Evolutionary conservation across 2,329 filamentous ascomycete species (phyloP), one percentile per base, ranked within the genome.

Genomic region (Chaetomium globosum): DNA sequence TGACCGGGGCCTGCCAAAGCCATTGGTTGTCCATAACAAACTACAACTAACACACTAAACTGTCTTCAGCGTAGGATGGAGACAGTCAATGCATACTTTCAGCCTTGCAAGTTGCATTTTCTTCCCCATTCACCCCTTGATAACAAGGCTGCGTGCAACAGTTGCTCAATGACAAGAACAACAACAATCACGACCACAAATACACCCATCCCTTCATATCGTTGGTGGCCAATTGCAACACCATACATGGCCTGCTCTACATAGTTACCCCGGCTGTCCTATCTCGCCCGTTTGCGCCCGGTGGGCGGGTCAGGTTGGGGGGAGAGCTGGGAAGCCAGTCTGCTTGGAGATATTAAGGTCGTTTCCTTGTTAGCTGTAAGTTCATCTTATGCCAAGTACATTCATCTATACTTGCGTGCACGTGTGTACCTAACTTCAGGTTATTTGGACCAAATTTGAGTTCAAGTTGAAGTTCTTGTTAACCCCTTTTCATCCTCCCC

Each of bases 1-100:
- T 3, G 54, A 46, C 43, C 52, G 30, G 57, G 31, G 6, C 52
- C 1, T 3, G 6, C 2, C 1, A 21, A 31, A n/a, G 6, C 9
- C 9, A 1, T 8, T 2, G 3, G 19, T 64, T 54, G 73, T 74
- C 56, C 5, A 59, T 31, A n/a, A 3, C 56, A 71, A 74, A 62
- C 73, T 63, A 36, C 5, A 5, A 2, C 54, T 65, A 70, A 73
- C 71, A 59, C 57, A 2, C 54, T 65, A 70, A 73, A 70, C 58
- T 55, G 43, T 51, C 31, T 55, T 64, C 59, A 67, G 71, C 60
- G 48, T 19, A 16, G n/a, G 28, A 60, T 31, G 21, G 60, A 61
- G 43, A 48, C 19, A 8, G 28, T 21, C 48, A 51, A 26, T 16
- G 16, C 9, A 9, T 5, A 33, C 16, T 39, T 26, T 54, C 52